Percentiles rank a stretch among this genome's conserved stretches.
Conservation (phyloP, 345 rosid species). For the Linum tenue region DNA sequence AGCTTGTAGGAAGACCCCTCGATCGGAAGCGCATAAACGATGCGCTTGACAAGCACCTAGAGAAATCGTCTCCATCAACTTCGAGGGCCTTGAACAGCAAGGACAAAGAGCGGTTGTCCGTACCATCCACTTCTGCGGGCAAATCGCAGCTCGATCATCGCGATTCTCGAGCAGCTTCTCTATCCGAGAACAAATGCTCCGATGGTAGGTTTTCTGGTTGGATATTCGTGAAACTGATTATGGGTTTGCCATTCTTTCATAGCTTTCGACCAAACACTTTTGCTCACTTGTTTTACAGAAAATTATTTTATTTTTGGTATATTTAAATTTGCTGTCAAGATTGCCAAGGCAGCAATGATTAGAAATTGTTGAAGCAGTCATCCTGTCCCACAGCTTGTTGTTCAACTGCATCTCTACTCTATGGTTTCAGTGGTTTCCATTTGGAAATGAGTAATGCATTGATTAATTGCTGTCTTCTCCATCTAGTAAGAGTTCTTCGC, state of each 20-base stretch:
- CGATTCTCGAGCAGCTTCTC: slow-evolving; percentile 32
- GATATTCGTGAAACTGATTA: neutral
- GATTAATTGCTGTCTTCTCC: neutral
- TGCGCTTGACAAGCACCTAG: slow-evolving; percentile 58
- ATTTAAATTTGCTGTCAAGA: too few species aligned
- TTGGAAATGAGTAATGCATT: neutral
- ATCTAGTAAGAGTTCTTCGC: too few species aligned
- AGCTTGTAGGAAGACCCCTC: slow-evolving; percentile 17
- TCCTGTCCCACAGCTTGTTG: neutral
- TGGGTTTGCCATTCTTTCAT: too few species aligned
- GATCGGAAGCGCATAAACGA: slow-evolving; percentile 84
- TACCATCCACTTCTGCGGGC: slow-evolving; percentile 34
- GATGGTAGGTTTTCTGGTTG: slow-evolving; percentile 35
- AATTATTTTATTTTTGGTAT: too few species aligned
- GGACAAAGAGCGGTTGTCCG: slow-evolving; percentile 56
- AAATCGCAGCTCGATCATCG: slow-evolving; percentile 31
- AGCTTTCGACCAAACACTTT: too few species aligned
- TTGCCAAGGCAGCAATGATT: too few species aligned
- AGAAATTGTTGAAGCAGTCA: too few species aligned
- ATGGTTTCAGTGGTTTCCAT: neutral
- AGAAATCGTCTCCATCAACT: slow-evolving; percentile 73
- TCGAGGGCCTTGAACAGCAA: slow-evolving; percentile 26
- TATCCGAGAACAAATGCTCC: slow-evolving; percentile 50
- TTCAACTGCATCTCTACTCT: neutral
- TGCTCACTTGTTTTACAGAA: too few species aligned